A percentile compares a stretch with the other conserved stretches of the same genome.
These are phyloP conservation scores for Ophiocordyceps camponoti-leonardi DNA, from an alignment of 2,329 filamentous ascomycete species.

Conservation along the genomic window DNA sequence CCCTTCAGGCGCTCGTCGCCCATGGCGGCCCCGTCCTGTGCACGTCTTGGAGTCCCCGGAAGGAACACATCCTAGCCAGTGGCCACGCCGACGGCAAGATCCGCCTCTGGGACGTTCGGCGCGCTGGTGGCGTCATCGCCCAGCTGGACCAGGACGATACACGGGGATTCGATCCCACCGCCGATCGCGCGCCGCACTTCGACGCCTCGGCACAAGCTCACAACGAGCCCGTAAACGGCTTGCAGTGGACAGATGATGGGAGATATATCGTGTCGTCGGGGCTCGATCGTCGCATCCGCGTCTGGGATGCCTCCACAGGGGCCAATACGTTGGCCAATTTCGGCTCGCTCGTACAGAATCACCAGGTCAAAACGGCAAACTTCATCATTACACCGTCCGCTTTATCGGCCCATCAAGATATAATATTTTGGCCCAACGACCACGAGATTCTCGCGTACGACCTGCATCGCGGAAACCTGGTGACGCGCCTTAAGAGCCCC, in stretches of 20 bases:
- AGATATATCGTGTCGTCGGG: constrained; percentile 62
- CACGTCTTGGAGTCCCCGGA: constrained; percentile 64
- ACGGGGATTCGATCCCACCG: constrained; percentile 39
- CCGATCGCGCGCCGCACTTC: constrained; percentile 17
- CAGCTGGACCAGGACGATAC: constrained; percentile 74
- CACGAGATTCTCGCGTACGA: constrained; percentile 67
- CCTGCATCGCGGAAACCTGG: constrained; percentile 55
- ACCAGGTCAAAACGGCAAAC: constrained; percentile 39
- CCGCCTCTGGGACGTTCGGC: constrained; percentile 74
- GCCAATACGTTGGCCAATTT: constrained; percentile 83
- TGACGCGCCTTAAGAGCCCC: constrained; percentile 54
- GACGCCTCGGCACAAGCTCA: constrained; percentile 49
- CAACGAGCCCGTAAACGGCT: constrained; percentile 63
- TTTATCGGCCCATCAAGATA: constrained; percentile 38
- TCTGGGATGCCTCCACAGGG: constrained; percentile 70
- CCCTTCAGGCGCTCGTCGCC: constrained; percentile 51
- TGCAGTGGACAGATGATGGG: constrained; percentile 73
- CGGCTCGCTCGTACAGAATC: constrained; percentile 65
- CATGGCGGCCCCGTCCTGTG: constrained; percentile 52
- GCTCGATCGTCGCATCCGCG: constrained; percentile 67
- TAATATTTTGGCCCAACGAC: constrained; percentile 69
- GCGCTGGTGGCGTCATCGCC: constrained; percentile 58
- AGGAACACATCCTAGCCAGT: constrained; percentile 66
- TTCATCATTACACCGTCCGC: constrained; percentile 47
- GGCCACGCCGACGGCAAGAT: constrained; percentile 74